Evolutionary conservation across 495 filamentous ascomycete genomes (phyloP).

Genomic region (Tuber magnatum): DNA sequence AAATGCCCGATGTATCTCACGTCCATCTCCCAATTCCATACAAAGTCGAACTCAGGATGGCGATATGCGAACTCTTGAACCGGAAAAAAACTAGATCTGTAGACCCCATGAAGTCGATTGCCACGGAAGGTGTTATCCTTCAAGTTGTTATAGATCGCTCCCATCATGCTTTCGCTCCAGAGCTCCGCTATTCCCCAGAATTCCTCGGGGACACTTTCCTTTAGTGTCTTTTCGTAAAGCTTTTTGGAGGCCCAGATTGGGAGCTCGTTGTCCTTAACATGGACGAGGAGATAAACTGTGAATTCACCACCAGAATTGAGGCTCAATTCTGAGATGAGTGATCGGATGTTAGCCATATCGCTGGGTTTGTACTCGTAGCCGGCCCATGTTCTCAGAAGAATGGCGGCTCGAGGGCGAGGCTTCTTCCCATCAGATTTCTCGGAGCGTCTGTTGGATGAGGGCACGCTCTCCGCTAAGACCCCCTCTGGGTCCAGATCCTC

Average conservation of each 20-base stretch:
- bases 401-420: constrained; percentile 53
- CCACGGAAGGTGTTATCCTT: constrained; percentile 49
- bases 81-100: constrained; percentile 85
- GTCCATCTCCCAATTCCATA: constrained; percentile 99
- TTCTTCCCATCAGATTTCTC: constrained; percentile 31
- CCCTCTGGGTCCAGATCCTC: constrained; percentile 6
- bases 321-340: constrained; percentile 65
- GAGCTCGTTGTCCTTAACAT: constrained; percentile 56
- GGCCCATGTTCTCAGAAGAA: constrained; percentile 63
- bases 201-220: constrained; percentile 66
- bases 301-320: constrained; percentile 70
- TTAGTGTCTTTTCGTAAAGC: constrained; percentile 54
- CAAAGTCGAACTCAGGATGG: constrained; percentile 89
- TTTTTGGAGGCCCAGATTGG: constrained; percentile 52
- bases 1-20: constrained; percentile 93
- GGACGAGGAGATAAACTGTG: constrained; percentile 66
- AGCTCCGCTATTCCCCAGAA: constrained; percentile 82
- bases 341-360: constrained; percentile 63
- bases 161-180: constrained; percentile 90
- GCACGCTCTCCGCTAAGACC: background rate
- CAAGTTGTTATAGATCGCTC: constrained; percentile 73
- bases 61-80: constrained; percentile 84
- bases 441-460: background rate
- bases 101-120: constrained; percentile 79
- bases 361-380: constrained; percentile 62